A percentile compares a stretch with the other conserved stretches of the same genome.
These are phyloP conservation scores for Aspergillus bombycis DNA, from an alignment of 2,329 filamentous ascomycete genomes.

Conservation along the genomic window DNA sequence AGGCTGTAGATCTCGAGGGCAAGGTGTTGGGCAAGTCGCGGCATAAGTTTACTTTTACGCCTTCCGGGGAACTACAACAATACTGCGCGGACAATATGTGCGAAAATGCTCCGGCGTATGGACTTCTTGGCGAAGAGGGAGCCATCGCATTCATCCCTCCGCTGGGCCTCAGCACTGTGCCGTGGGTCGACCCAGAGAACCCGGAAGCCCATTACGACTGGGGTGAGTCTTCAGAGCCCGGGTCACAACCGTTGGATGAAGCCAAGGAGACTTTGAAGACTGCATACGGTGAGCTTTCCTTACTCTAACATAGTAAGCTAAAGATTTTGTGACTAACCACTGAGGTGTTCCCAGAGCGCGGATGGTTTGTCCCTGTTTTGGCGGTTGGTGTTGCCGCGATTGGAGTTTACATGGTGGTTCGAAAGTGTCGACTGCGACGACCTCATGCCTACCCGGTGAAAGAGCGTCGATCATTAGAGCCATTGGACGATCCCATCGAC, in stretches of 20 bases:
- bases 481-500: conserved; percentile 16
- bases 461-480: conserved; percentile 18
- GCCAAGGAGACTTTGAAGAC: conserved; percentile 4
- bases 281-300: conserved; percentile 15
- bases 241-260: conserved; percentile 3
- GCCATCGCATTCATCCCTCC: conserved; percentile 34
- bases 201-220: conserved; percentile 24
- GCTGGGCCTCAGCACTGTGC: conserved; percentile 35
- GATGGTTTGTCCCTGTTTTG: conserved; percentile 20
- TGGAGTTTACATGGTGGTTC: conserved; percentile 15
- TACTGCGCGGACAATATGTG: conserved; percentile 36
- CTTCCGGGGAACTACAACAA: conserved; percentile 36
- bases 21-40: conserved; percentile 37
- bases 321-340: not conserved
- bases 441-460: conserved; percentile 5
- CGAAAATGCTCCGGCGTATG: conserved; percentile 32
- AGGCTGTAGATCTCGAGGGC: conserved; percentile 39
- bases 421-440: conserved; percentile 16
- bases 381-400: conserved; percentile 13
- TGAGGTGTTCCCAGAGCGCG: not conserved
- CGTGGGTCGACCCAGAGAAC: conserved; percentile 35
- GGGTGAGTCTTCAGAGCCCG: conserved; percentile 9
- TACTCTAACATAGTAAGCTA: not conserved
- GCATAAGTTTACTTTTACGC: conserved; percentile 41
- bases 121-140: conserved; percentile 32